Percentiles rank a stretch among this genome's conserved stretches.
Conservation (phyloP, 163 green algal species). For the Coccomyxa subellipsoidea region DNA sequence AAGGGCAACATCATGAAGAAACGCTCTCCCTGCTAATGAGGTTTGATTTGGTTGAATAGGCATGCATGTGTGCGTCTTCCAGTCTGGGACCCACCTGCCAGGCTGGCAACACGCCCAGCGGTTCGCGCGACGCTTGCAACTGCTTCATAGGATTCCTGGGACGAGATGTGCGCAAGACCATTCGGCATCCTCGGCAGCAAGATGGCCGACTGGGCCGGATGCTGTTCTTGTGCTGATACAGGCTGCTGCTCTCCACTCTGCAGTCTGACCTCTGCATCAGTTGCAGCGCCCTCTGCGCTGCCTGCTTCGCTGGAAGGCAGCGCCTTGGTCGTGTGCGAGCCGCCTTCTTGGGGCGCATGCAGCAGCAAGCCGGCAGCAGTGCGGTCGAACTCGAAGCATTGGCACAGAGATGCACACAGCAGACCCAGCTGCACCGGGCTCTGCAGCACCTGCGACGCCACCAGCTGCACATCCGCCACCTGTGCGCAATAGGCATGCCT, state of each 20-base stretch:
- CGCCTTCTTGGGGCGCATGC: constrained; percentile 24
- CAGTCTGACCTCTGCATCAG: background rate
- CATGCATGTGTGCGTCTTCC: no score
- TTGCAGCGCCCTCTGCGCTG: background rate
- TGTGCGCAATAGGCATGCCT: background rate
- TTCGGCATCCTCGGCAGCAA: constrained; percentile 68
- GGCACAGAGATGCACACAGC: constrained; percentile 32
- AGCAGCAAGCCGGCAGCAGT: constrained; percentile 50
- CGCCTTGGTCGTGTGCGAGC: constrained; percentile 13
- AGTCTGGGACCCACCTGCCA: no score
- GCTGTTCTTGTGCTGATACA: background rate
- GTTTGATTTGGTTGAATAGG: no score
- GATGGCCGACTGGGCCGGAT: background rate
- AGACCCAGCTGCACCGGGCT: constrained; percentile 28
- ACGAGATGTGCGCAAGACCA: constrained; percentile 46
- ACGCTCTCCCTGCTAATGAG: no score
- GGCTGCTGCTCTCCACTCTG: background rate
- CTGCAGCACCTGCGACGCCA: constrained; percentile 32
- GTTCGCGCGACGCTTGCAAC: constrained; percentile 43
- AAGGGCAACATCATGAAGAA: no score
- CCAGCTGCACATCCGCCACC: constrained; percentile 2
- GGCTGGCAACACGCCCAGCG: constrained; percentile 29
- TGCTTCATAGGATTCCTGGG: constrained; percentile 44
- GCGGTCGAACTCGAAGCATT: constrained; percentile 53
- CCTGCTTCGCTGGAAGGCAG: background rate